Evolutionary conservation across 495 filamentous ascomycete genomes (phyloP).

Genomic region (Hamigera avellanea): DNA sequence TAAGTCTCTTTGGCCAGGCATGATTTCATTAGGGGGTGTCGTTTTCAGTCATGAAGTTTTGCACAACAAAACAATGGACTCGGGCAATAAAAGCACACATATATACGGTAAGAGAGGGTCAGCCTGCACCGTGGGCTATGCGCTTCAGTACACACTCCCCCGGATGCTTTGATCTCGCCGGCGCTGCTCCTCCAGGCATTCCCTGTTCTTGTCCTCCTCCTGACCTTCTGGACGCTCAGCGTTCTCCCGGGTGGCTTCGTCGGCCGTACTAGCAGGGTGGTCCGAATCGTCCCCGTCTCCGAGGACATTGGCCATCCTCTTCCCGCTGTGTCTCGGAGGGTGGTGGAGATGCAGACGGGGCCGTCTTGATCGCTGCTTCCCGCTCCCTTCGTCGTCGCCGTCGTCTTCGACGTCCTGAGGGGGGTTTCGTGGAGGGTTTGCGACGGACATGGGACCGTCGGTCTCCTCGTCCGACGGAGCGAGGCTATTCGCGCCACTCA

Average conservation of each 20-base stretch:
- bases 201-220: conserved; percentile 4
- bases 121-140: too few species aligned
- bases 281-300: conserved; percentile 18
- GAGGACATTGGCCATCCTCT: conserved; percentile 31
- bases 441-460: conserved; percentile 9
- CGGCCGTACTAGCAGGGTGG: background rate
- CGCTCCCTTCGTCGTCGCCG: conserved; percentile 41
- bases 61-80: too few species aligned
- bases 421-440: conserved; percentile 1
- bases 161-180: conserved; percentile 25
- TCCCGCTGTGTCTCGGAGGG: conserved; percentile 19
- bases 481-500: conserved; percentile 30
- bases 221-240: conserved; percentile 1
- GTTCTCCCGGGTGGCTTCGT: background rate
- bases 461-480: conserved; percentile 30
- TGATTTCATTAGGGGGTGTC: too few species aligned
- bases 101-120: background rate
- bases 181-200: conserved; percentile 17
- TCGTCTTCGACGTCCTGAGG: conserved; percentile 34
- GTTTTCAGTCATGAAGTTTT: too few species aligned
- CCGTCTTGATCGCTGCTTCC: conserved; percentile 1
- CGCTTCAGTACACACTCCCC: conserved; percentile 29
- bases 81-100: too few species aligned
- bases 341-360: conserved; percentile 3
- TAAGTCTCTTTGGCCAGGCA: too few species aligned